A percentile compares a stretch with the other conserved stretches of the same genome.
Evolutionary conservation across 306 rosid species (phyloP).

Genomic region (Fragaria ananassa): DNA sequence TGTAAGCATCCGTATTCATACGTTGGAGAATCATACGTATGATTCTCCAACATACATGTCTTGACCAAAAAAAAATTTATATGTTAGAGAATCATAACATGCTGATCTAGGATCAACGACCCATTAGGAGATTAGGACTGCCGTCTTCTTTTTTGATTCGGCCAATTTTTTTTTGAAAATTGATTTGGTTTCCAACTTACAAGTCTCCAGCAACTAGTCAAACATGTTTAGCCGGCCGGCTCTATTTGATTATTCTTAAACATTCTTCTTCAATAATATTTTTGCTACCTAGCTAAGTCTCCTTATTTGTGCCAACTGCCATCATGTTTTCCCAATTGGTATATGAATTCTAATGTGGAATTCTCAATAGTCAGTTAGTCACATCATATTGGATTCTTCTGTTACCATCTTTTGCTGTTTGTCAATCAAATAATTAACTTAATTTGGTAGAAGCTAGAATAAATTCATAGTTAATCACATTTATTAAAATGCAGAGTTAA

Average conservation of each 20-base stretch:
- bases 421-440: background rate
- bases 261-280: background rate
- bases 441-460: background rate
- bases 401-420: background rate
- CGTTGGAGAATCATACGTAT: background rate
- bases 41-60: too few species aligned
- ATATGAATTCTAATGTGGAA: background rate
- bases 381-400: background rate
- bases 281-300: background rate
- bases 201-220: slow-evolving; percentile 20
- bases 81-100: background rate
- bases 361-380: background rate
- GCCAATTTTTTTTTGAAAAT: background rate
- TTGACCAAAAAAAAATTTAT: too few species aligned
- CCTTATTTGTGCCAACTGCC: background rate
- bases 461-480: background rate
- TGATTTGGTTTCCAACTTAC: slow-evolving; percentile 6
- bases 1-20: background rate
- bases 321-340: background rate
- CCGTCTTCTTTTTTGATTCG: background rate
- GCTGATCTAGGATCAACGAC: background rate
- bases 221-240: slow-evolving; percentile 30
- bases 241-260: background rate
- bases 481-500: background rate
- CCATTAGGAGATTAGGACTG: background rate